Base-by-base conservation (phyloP, 2,329 filamentous ascomycete species). In the Leptographium flavum region DNA sequence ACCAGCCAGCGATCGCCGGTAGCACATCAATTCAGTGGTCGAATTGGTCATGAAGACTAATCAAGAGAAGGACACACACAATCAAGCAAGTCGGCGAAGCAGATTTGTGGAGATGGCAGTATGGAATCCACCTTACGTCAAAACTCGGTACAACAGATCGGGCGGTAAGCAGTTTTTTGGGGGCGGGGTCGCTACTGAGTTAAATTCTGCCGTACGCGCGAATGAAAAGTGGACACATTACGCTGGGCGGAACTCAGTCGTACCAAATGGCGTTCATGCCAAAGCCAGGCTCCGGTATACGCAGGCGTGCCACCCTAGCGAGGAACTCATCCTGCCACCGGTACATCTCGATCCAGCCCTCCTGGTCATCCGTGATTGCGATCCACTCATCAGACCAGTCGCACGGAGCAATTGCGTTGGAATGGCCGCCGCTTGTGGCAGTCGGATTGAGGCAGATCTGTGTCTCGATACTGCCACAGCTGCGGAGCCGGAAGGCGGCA, bases 241-340 rank as follows among this genome's bases (percentile, higher is more conserved):
- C n/a, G 11, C 35, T 22, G 17, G 7, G 9, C 35, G 21, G 13
- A 13, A 10, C 23, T 28, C 19, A 86, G 63, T 93, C 83, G 61
- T 92, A 92, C 87, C 87, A 94, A 51, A 93, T 87, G n/a, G 86
- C 86, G 64, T 94, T 94, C 87, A 94, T 94, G 2, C 86, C 86
- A 60, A 94, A 94, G 1, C 87, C 87, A n/a, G 83, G 84, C 66
- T 93, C 87, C 6, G 79, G 78, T 32, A 93, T 79, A 53, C 85
- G 78, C 50, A 84, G 68, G 50, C 83, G 71, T 15, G 86, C 86
- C 8, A 93, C 86, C 4, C 86, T 69, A 2, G 77, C 81, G 44
- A 94, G 64, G 54, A 81, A 85, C 68, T 92, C 86, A 47, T 87
- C 81, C 52, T 81, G 72, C 83, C 86, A 94, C 45, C 86, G 71